Evolutionary conservation across 2,329 filamentous ascomycete species (phyloP).

Genomic region (Metarhizium brunneum): DNA sequence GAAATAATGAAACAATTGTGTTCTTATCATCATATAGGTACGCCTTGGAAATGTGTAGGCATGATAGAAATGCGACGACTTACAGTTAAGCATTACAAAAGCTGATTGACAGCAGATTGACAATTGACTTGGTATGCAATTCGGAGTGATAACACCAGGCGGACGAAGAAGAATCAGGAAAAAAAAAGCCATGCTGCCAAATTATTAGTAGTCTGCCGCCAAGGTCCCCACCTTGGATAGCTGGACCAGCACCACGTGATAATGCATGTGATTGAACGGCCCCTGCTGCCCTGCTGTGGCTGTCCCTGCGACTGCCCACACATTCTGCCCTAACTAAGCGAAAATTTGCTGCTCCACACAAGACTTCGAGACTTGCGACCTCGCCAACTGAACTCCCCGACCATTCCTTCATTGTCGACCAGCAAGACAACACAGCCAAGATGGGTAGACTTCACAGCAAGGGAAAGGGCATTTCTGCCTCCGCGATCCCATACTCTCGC

Average conservation of each 20-base stretch:
- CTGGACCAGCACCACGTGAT: not conserved
- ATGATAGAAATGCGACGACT: not conserved
- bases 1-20: conserved; percentile 57
- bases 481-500: conserved; percentile 94
- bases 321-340: conserved; percentile 37
- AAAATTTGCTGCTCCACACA: conserved; percentile 34
- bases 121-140: not conserved
- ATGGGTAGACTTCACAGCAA: conserved; percentile 99
- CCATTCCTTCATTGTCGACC: conserved; percentile 23
- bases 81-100: conserved; percentile 2
- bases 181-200: not conserved
- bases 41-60: not conserved
- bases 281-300: not conserved
- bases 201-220: not conserved
- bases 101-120: not conserved
- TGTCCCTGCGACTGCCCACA: not conserved
- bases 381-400: conserved; percentile 15
- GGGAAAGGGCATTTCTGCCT: conserved; percentile 97
- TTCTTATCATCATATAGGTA: conserved; percentile 59
- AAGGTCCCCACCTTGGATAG: no score
- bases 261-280: not conserved
- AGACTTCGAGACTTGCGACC: conserved; percentile 17
- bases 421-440: conserved; percentile 38
- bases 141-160: not conserved
- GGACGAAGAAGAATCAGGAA: not conserved